Conservation (phyloP, 257 asterid species). For the Lycium barbarum region DNA sequence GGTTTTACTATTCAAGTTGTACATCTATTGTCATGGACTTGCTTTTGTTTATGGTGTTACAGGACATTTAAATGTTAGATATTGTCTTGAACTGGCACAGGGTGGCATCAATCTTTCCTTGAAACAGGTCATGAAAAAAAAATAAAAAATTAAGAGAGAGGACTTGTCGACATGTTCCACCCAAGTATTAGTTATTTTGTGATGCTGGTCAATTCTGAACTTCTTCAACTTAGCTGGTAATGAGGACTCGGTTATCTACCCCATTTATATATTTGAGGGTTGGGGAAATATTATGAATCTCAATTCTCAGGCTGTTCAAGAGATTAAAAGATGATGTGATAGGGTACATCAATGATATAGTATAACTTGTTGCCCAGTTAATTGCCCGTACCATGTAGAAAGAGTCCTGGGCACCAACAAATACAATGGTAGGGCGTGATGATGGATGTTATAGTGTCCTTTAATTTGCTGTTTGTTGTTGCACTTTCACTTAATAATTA, state of each 20-base stretch:
- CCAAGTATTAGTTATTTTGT: slow-evolving; percentile 11
- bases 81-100: slow-evolving; percentile 16
- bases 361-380: neutral
- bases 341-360: neutral
- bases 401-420: neutral
- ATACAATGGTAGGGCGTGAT: neutral
- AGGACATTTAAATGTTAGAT: neutral
- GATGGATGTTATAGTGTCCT: neutral
- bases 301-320: neutral
- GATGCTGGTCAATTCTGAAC: neutral
- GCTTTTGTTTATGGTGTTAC: neutral
- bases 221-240: neutral
- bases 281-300: neutral
- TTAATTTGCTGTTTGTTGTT: neutral
- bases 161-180: neutral
- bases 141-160: neutral
- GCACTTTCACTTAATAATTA: neutral
- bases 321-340: neutral
- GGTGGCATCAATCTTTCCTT: neutral
- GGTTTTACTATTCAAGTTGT: slow-evolving; percentile 22
- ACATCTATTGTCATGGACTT: neutral
- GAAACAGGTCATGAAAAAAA: neutral
- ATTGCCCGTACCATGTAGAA: neutral
- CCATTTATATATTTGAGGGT: slow-evolving; percentile 2
- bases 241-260: slow-evolving; percentile 4